A percentile compares a stretch with the other conserved stretches of the same genome.
Evolutionary conservation across 176 grass and related monocot genomes (phyloP).

Genomic region (Stipa capillata): DNA sequence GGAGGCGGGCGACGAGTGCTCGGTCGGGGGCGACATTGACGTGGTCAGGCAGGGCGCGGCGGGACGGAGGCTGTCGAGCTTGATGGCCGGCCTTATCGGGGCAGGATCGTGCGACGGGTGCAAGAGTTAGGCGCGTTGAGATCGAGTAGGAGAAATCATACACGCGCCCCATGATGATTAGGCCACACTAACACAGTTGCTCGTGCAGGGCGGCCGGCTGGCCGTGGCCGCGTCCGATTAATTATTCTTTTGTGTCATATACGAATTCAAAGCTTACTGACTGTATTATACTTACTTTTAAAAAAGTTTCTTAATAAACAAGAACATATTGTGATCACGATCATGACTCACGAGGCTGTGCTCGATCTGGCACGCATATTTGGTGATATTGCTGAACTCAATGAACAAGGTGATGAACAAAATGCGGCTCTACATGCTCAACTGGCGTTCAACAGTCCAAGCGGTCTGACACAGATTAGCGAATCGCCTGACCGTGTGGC

Average conservation of each 20-base stretch:
- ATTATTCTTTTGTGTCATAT: background rate
- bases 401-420: no score
- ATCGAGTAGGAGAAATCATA: background rate
- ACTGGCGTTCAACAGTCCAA: no score
- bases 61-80: constrained; percentile 18
- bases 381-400: no score
- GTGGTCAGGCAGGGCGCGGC: constrained; percentile 12
- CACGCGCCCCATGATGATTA: background rate
- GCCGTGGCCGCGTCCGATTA: background rate
- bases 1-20: constrained; percentile 18
- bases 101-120: constrained; percentile 7
- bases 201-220: background rate
- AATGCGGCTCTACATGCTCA: no score
- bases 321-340: no score
- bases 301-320: no score
- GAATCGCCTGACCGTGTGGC: no score
- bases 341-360: no score
- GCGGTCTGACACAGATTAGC: no score
- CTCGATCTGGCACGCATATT: no score
- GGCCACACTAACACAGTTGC: background rate
- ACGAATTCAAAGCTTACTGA: background rate
- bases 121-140: background rate
- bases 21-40: constrained; percentile 29
- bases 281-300: background rate
- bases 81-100: constrained; percentile 20